Conservation (phyloP, 2,329 filamentous ascomycete genomes). For the Beauveria asiatica region DNA sequence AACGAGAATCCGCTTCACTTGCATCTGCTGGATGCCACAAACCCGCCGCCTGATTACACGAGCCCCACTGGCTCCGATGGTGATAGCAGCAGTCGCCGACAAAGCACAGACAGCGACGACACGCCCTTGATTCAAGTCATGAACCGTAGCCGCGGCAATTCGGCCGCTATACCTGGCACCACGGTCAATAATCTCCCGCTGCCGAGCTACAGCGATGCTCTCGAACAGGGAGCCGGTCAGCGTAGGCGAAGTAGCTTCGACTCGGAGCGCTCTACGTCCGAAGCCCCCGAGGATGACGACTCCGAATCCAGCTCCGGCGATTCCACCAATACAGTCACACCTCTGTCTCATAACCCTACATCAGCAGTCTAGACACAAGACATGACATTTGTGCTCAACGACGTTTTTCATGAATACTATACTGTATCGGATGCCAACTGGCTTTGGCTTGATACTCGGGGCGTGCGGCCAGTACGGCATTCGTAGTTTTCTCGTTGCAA, state of each 20-base stretch:
- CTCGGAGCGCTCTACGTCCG: neutral
- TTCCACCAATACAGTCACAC: constrained; percentile 8
- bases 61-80: constrained; percentile 53
- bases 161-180: constrained; percentile 27
- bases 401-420: constrained; percentile 9
- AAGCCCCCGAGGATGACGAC: neutral
- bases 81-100: constrained; percentile 37
- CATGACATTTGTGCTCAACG: neutral
- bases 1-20: constrained; percentile 31
- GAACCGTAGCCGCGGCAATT: constrained; percentile 42
- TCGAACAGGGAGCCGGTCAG: constrained; percentile 39
- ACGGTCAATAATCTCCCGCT: constrained; percentile 52
- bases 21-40: constrained; percentile 45
- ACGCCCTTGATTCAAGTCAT: constrained; percentile 43
- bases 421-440: constrained; percentile 5
- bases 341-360: neutral
- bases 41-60: constrained; percentile 64
- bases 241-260: constrained; percentile 2
- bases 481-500: neutral
- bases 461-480: neutral
- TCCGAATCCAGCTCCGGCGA: constrained; percentile 3
- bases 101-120: constrained; percentile 51
- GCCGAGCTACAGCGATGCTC: constrained; percentile 73
- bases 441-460: neutral
- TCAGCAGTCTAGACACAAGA: neutral